Evolutionary conservation across 2,329 filamentous ascomycete genomes (phyloP), one percentile per base, ranked within the genome.

Genomic region (Trichoderma sp.): DNA sequence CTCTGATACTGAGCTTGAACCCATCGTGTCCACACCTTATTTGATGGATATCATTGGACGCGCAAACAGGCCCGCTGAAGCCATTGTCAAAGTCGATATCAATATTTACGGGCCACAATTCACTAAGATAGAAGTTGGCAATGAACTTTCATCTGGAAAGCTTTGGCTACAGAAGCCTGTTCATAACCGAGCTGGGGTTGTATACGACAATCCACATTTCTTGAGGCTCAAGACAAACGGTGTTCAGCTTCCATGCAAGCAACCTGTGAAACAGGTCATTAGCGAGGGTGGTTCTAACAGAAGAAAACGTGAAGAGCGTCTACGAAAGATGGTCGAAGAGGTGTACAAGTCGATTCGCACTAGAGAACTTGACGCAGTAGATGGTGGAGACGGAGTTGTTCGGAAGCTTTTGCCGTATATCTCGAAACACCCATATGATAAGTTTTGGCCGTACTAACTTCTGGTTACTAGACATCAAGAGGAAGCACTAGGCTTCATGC

Each of bases 401-500:
- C 73, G 63, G 0, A 7, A 65, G 3, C 69, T 79, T 1, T 67
- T 78, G 3, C 48, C 69, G 77, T 78, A 71, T 50, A 67, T 70
- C 25, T 60, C 3, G 2, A 12, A 15, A 15, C 50, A 29, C 9
- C 19, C 8, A 13, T 4, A 4, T 42, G 1, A 1, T 22, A 2
- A 8, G 5, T 5, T 7, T 7, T 29, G 4, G 25, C 9, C 13
- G 13, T 42, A 42, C 53, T 65, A 15, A 58, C 22, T 2, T n/a
- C 2, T 17, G 4, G 1, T 1, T 25, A 15, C 37, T 39, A 82
- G 80, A 0, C 79, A 81, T 32, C 80, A 82, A 72, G 64, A 78
- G 42, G 68, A 76, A 53, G 80, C 78, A 0, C 67, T 82, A 1
- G 72, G 73, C 2, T 82, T 81, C 59, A 80, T 82, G 76, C 60